These are phyloP conservation scores for Alternaria brassicae DNA, from an alignment of 2,329 filamentous ascomycete genomes.

Conservation along the genomic window DNA sequence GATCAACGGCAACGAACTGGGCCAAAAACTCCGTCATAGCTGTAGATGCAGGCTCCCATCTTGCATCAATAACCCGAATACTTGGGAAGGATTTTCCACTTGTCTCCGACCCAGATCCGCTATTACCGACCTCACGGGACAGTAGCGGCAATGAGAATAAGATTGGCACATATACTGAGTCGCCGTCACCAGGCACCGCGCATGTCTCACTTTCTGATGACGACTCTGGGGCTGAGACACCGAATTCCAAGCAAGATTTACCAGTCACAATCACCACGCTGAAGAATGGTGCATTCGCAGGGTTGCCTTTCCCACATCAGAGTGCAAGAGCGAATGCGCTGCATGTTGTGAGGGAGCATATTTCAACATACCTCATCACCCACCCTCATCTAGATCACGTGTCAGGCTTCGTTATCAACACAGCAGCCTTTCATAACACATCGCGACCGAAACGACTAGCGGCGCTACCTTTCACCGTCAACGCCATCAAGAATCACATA, in stretches of 20 bases:
- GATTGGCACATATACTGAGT: conserved; percentile 22
- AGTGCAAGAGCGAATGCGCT: conserved; percentile 79
- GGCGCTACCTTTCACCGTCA: conserved; percentile 85
- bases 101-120: conserved; percentile 37
- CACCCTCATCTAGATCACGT: conserved; percentile 98
- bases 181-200: conserved; percentile 37
- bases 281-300: conserved; percentile 75
- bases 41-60: conserved; percentile 91
- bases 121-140: conserved; percentile 19
- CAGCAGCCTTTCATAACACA: conserved; percentile 80
- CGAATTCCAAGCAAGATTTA: conserved; percentile 34
- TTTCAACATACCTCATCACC: conserved; percentile 90
- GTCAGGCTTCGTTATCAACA: conserved; percentile 90
- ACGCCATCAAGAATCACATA: conserved; percentile 89
- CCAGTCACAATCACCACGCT: conserved; percentile 62
- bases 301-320: conserved; percentile 72
- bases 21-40: conserved; percentile 81
- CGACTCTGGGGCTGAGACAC: conserved; percentile 39
- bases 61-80: conserved; percentile 83
- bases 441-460: conserved; percentile 83
- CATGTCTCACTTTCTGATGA: conserved; percentile 33
- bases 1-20: conserved; percentile 82
- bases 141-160: conserved; percentile 29
- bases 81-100: conserved; percentile 66
- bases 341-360: conserved; percentile 77